Conservation (phyloP, 2,329 filamentous ascomycete genomes). For the Geosmithia flava region DNA sequence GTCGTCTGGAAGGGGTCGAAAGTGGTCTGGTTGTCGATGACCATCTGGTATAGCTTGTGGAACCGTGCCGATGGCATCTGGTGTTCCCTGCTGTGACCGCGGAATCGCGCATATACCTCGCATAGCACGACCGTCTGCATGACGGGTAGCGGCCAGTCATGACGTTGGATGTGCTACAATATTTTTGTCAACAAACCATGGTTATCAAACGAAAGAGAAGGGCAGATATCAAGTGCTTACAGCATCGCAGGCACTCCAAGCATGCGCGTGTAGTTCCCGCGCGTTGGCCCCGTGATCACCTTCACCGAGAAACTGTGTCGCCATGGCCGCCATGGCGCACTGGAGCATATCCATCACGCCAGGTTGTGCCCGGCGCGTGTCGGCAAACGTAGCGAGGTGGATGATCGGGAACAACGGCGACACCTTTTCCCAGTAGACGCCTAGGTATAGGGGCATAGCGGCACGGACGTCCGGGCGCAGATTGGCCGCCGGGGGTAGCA, state of each 20-base stretch:
- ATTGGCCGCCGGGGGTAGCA: not conserved
- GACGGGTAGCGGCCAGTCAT: conserved; percentile 33
- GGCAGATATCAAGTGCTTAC: conserved; percentile 22
- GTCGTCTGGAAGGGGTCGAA: conserved; percentile 9
- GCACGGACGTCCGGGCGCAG: conserved; percentile 17
- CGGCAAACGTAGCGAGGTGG: conserved; percentile 32
- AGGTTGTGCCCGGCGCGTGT: conserved; percentile 11
- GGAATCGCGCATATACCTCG: conserved; percentile 42
- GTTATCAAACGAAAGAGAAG: too few relatives aligned
- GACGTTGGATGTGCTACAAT: conserved; percentile 21
- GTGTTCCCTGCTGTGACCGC: conserved; percentile 33
- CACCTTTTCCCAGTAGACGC: conserved; percentile 40
- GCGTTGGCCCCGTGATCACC: conserved; percentile 37
- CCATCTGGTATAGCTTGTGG: conserved; percentile 38
- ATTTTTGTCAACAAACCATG: conserved; percentile 6
- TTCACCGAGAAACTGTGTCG: conserved; percentile 34
- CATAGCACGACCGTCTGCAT: conserved; percentile 43
- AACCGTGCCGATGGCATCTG: conserved; percentile 36
- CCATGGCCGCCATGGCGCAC: conserved; percentile 45
- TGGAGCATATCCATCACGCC: conserved; percentile 29
- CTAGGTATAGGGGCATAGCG: conserved; percentile 35
- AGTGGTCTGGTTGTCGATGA: conserved; percentile 14
- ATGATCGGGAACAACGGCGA: conserved; percentile 36
- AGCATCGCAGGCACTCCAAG: conserved; percentile 33
- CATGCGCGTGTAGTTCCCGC: conserved; percentile 36